phyloP scores from a whole-genome alignment of 495 filamentous ascomycete genomes.

The Penicillium coprophilum region DNA sequence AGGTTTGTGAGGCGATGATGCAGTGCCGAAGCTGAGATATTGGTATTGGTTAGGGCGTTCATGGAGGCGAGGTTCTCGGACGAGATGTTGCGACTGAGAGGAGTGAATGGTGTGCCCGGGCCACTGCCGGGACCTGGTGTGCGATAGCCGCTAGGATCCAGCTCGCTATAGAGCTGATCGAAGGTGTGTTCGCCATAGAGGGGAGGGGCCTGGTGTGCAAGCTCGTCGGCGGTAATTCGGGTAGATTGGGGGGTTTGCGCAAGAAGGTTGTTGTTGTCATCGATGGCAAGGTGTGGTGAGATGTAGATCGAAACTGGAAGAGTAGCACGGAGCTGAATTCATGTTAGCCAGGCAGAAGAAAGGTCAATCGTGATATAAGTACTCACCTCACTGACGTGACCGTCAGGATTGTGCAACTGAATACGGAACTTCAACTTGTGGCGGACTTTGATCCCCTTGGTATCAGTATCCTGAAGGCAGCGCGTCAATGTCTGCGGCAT shows the following conservation, averaged over 20 bases:
- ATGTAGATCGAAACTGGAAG: slow-evolving; percentile 89
- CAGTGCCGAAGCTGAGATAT: slow-evolving; percentile 55
- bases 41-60: slow-evolving; percentile 55
- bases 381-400: slow-evolving; percentile 80
- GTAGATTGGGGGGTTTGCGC: slow-evolving; percentile 47
- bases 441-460: slow-evolving; percentile 76
- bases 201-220: slow-evolving; percentile 69
- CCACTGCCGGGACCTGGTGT: slow-evolving; percentile 72
- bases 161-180: slow-evolving; percentile 84
- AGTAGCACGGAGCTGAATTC: slow-evolving; percentile 68
- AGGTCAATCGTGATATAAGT: not conserved
- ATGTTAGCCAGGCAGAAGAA: slow-evolving; percentile 11
- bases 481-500: slow-evolving; percentile 73
- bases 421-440: slow-evolving; percentile 87
- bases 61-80: slow-evolving; percentile 71
- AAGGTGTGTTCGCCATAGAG: slow-evolving; percentile 83
- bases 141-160: slow-evolving; percentile 72
- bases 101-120: slow-evolving; percentile 71
- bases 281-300: slow-evolving; percentile 82
- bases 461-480: slow-evolving; percentile 85
- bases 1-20: slow-evolving; percentile 63
- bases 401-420: slow-evolving; percentile 89
- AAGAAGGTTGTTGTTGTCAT: slow-evolving; percentile 72
- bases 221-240: slow-evolving; percentile 36
- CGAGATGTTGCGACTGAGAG: slow-evolving; percentile 73